These are phyloP conservation scores for Microbotryum lychnidis-dioicae DNA, from an alignment of 1,284 basidiomycete genomes.

Conservation along the genomic window DNA sequence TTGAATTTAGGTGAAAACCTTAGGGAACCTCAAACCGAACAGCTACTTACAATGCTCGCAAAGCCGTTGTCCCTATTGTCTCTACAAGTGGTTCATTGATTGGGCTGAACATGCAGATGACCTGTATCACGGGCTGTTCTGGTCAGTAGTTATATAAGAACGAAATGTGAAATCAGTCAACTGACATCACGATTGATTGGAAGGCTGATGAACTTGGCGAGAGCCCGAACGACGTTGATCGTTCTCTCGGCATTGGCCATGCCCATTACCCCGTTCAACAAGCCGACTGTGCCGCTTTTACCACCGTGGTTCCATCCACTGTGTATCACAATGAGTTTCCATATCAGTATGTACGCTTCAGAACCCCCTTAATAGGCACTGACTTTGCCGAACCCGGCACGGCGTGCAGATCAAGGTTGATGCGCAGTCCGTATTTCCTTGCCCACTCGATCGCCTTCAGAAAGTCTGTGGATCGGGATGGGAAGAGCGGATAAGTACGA, in stretches of 20 bases:
- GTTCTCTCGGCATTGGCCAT: constrained; percentile 36
- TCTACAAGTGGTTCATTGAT: constrained; percentile 8
- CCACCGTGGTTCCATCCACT: constrained; percentile 50
- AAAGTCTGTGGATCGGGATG: constrained; percentile 15
- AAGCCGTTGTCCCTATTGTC: constrained; percentile 22
- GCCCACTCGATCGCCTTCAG: constrained; percentile 52
- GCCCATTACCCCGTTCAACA: constrained; percentile 60
- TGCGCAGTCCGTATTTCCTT: constrained; percentile 75
- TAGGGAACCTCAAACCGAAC: not conserved
- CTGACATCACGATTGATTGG: constrained; percentile 58
- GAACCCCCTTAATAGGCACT: not conserved
- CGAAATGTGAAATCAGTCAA: constrained; percentile 55
- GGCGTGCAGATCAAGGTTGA: constrained; percentile 74
- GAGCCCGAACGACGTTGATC: constrained; percentile 31
- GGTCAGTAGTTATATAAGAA: constrained; percentile 53
- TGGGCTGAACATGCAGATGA: constrained; percentile 29
- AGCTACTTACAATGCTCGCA: not conserved
- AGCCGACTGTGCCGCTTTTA: constrained; percentile 48
- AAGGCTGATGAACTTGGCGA: constrained; percentile 35
- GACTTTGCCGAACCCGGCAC: constrained; percentile 56
- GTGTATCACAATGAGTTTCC: not conserved
- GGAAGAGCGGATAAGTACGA: too few relatives aligned
- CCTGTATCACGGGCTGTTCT: constrained; percentile 31
- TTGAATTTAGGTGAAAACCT: too few relatives aligned
- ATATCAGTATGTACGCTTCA: constrained; percentile 40